phyloP scores from a whole-genome alignment of 1,284 basidiomycete genomes.

The Athelia psychrophila region DNA sequence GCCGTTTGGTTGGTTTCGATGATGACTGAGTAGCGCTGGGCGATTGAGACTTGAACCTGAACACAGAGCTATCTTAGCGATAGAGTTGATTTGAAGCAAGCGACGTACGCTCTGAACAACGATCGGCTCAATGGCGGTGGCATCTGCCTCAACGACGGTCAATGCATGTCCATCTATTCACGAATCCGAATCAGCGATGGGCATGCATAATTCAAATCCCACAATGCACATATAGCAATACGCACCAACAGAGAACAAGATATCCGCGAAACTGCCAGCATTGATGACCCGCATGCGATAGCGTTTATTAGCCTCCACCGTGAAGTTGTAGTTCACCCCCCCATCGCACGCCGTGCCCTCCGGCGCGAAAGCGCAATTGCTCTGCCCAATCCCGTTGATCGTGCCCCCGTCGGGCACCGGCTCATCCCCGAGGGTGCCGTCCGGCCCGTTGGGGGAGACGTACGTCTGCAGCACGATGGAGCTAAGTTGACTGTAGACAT shows the following conservation, averaged over 20 bases:
- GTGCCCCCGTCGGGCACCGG: constrained; percentile 36
- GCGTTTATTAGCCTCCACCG: constrained; percentile 9
- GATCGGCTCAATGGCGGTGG: constrained; percentile 35
- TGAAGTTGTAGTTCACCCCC: neutral
- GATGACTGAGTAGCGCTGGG: constrained; percentile 47
- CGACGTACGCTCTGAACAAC: constrained; percentile 30
- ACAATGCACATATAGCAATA: no score
- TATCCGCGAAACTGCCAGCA: constrained; percentile 41
- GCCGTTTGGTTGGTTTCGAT: constrained; percentile 31
- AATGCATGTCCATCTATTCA: constrained; percentile 38
- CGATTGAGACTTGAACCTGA: constrained; percentile 22
- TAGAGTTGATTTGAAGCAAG: neutral
- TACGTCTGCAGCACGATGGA: constrained; percentile 17
- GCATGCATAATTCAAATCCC: no score
- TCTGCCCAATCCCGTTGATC: constrained; percentile 35
- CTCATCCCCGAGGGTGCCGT: constrained; percentile 25
- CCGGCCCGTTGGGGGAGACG: constrained; percentile 1
- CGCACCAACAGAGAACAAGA: constrained; percentile 36
- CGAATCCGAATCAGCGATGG: no score
- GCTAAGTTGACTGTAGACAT: constrained; percentile 34
- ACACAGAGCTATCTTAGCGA: neutral
- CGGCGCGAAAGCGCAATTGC: neutral
- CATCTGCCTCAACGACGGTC: constrained; percentile 46
- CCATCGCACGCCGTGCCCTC: neutral
- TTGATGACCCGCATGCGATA: constrained; percentile 56